phyloP scores from a whole-genome alignment of 2,329 filamentous ascomycete species.

The Ophiocordyceps australis region DNA sequence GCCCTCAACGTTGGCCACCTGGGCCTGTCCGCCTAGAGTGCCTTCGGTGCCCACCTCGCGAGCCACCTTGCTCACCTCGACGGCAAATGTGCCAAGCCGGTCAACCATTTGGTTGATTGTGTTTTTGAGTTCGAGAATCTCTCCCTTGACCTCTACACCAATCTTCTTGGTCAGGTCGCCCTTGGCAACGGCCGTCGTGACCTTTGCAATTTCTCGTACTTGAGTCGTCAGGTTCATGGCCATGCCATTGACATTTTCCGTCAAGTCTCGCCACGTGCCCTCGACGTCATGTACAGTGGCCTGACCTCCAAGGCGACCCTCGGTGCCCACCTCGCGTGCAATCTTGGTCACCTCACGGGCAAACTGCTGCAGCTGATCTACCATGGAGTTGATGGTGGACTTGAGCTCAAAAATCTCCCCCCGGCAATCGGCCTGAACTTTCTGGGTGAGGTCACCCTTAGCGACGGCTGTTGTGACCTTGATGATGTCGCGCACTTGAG shows the following conservation, averaged over 20 bases:
- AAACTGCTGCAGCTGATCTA: constrained; percentile 92
- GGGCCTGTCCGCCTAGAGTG: constrained; percentile 80
- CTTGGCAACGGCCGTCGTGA: constrained; percentile 86
- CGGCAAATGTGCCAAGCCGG: constrained; percentile 85
- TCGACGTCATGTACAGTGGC: constrained; percentile 92
- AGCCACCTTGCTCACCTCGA: constrained; percentile 89
- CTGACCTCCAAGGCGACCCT: constrained; percentile 85
- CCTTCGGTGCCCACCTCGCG: constrained; percentile 94
- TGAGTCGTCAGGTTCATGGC: constrained; percentile 95
- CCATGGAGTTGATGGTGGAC: constrained; percentile 98
- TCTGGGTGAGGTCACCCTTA: constrained; percentile 85
- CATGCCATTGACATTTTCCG: constrained; percentile 94
- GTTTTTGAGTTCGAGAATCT: constrained; percentile 88
- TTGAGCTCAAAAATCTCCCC: constrained; percentile 91
- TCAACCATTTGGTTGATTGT: constrained; percentile 99
- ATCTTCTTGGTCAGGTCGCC: constrained; percentile 95
- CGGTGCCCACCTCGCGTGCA: constrained; percentile 88
- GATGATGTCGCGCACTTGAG: constrained; percentile 89
- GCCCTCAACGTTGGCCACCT: constrained; percentile 87
- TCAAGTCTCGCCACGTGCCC: constrained; percentile 92
- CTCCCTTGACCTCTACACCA: constrained; percentile 78
- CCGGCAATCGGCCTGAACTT: constrained; percentile 82
- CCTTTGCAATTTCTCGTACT: constrained; percentile 91
- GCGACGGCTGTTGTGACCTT: constrained; percentile 56
- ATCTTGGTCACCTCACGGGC: constrained; percentile 94